A percentile compares a stretch with the other conserved stretches of the same genome.
Evolutionary conservation across 2,329 filamentous ascomycete genomes (phyloP).

Genomic region (Pseudogymnoascus sp.): DNA sequence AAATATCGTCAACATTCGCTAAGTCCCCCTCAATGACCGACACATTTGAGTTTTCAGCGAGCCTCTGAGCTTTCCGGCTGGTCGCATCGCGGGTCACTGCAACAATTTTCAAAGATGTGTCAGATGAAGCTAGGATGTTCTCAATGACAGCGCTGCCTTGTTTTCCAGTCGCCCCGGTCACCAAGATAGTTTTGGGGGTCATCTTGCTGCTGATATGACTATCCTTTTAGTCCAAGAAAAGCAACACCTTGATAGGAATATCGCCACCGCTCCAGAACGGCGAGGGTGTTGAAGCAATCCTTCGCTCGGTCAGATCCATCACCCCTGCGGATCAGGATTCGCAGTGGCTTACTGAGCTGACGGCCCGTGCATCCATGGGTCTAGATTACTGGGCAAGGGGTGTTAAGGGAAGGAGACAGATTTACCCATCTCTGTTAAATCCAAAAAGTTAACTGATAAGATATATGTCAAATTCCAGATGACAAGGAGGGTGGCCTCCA

Average conservation of each 20-base stretch:
- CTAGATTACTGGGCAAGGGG: too few relatives aligned
- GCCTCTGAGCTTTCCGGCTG: slow-evolving; percentile 43
- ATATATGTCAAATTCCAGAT: too few relatives aligned
- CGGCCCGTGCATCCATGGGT: too few relatives aligned
- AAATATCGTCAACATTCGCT: slow-evolving; percentile 42
- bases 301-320: not conserved
- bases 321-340: not conserved
- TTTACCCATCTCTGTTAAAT: too few relatives aligned
- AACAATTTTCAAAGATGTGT: slow-evolving; percentile 23
- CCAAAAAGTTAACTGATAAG: too few relatives aligned
- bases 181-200: slow-evolving; percentile 14
- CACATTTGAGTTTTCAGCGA: slow-evolving; percentile 39
- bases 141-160: slow-evolving; percentile 27
- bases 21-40: slow-evolving; percentile 52
- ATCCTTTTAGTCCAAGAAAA: not conserved
- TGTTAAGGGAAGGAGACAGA: too few relatives aligned
- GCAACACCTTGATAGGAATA: not conserved
- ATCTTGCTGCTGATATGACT: not conserved
- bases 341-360: not conserved
- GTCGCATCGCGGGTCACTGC: slow-evolving; percentile 51
- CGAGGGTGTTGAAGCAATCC: not conserved
- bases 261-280: not conserved
- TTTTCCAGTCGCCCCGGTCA: slow-evolving; percentile 28
- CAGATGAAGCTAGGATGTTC: slow-evolving; percentile 14
- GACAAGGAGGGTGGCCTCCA: too few relatives aligned